Base-by-base conservation (phyloP, 345 rosid species). In the Aegle marmelos region DNA sequence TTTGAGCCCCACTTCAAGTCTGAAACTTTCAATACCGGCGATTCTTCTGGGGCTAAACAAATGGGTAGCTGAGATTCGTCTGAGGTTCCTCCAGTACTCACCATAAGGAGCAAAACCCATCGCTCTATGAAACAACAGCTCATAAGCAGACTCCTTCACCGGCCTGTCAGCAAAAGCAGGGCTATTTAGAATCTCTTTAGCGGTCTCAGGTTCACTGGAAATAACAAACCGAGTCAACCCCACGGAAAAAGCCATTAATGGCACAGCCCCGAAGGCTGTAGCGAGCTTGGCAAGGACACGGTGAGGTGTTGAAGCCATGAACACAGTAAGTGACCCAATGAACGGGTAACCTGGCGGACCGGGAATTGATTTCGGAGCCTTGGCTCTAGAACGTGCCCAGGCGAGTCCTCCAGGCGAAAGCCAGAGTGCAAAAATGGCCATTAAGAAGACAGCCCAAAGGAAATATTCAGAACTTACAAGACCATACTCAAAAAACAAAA, bases 101-200 rank as follows among this genome's bases (percentile, higher is more conserved):
- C 97, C 95, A 48, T 78, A 92, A 2, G 94, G 93, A 34, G 95
- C 95, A 65, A 94, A 94, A 10, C 97, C 98, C 90, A 92, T 94
- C 22, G 98, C 94, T 50, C 98, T 86, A 50, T 92, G 90, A 34
- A 92, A 94, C 30, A 94, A 77, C 5, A 94, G 88, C 82, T 89
- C 94, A 64, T 91, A 94, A 30, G 97, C 97, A 0, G 97, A 94
- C 73, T 94, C 94, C 82, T 94, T 94, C 3, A 92, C 86, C 0
- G 98, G 97, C 50, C 98, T 86, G 75, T 94, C 90, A 1, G 92
- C 94, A n/a, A 94, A 94, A 66, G 95, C 94, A 3, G 96, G 85
- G 78, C 89, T 91, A 80, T 66, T 85, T 13, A 94, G 59, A 68
- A 94, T 86, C 84, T 92, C 98, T 54, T 82, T 94, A 5, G 93